Conservation (phyloP, 208 protist genomes). For the Crithidia bombi region DNA sequence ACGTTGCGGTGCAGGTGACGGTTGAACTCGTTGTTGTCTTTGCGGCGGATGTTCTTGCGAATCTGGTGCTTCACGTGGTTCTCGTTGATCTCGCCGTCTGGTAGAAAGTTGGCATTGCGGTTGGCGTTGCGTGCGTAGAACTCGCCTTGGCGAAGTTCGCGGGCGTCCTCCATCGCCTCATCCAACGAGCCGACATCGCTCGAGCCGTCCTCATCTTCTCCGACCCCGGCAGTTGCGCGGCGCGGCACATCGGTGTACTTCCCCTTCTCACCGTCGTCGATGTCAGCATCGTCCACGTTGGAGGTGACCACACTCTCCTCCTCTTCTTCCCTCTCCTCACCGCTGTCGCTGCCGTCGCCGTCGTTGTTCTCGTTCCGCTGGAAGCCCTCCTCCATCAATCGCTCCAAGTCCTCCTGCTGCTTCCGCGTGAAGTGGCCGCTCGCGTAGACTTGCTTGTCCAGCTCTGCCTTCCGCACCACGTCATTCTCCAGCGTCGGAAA, state of each 20-base stretch:
- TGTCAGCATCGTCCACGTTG: slow-evolving; percentile 24
- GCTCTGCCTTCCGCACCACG: slow-evolving; percentile 67
- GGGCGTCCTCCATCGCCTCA: slow-evolving; percentile 48
- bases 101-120: slow-evolving; percentile 73
- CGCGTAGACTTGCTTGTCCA: slow-evolving; percentile 83
- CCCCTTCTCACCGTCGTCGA: slow-evolving; percentile 34
- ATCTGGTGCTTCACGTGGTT: slow-evolving; percentile 74
- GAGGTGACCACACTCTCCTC: slow-evolving; percentile 30
- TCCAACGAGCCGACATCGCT: slow-evolving; percentile 51
- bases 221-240: slow-evolving; percentile 5
- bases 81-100: slow-evolving; percentile 69
- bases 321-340: slow-evolving; percentile 33
- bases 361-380: slow-evolving; percentile 16
- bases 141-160: slow-evolving; percentile 37
- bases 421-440: slow-evolving; percentile 79
- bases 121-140: slow-evolving; percentile 22
- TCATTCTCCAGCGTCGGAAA: slow-evolving; percentile 79
- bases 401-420: slow-evolving; percentile 77
- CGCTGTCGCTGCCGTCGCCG: slow-evolving; percentile 21
- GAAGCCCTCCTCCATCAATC: slow-evolving; percentile 63
- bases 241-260: slow-evolving; percentile 18
- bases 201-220: slow-evolving; percentile 17
- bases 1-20: slow-evolving; percentile 78
- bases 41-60: slow-evolving; percentile 53
- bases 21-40: slow-evolving; percentile 80